Evolutionary conservation across 345 rosid species (phyloP).

Genomic region (Eucalyptus caleyi): DNA sequence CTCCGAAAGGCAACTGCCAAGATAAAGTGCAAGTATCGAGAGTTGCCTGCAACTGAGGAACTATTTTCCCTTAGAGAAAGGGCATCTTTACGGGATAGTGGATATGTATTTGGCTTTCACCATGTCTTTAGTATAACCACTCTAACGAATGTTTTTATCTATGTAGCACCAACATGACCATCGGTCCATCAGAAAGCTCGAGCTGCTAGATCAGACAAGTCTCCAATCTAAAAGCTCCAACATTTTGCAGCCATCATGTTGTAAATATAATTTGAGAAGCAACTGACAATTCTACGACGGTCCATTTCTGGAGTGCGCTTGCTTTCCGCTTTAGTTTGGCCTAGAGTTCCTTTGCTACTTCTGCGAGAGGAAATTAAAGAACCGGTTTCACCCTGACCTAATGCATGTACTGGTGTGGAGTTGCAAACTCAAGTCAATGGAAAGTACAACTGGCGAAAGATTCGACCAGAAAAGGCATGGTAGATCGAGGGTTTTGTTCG

Average conservation of each 20-base stretch:
- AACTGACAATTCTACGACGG: not conserved
- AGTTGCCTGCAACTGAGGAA: no score
- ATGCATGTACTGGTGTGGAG: not conserved
- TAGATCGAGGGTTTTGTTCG: not conserved
- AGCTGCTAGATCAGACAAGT: not conserved
- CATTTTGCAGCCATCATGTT: not conserved
- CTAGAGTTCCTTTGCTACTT: not conserved
- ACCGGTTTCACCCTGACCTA: not conserved
- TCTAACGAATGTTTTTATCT: not conserved
- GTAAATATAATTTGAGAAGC: not conserved
- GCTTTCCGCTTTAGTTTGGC: not conserved
- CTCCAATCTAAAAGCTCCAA: not conserved
- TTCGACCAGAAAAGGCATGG: not conserved
- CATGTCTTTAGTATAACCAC: not conserved
- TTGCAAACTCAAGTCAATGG: not conserved
- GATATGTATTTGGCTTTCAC: not conserved
- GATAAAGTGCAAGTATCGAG: not conserved
- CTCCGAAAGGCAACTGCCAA: not conserved
- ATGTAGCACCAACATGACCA: rapidly evolving
- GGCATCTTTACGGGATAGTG: not conserved
- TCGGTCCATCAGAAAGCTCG: not conserved
- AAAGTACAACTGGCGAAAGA: not conserved
- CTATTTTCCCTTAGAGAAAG: not conserved
- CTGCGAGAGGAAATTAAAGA: not conserved
- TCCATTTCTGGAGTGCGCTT: not conserved